Conservation (phyloP, 495 filamentous ascomycete genomes). For the Aspergillus campestris region DNA sequence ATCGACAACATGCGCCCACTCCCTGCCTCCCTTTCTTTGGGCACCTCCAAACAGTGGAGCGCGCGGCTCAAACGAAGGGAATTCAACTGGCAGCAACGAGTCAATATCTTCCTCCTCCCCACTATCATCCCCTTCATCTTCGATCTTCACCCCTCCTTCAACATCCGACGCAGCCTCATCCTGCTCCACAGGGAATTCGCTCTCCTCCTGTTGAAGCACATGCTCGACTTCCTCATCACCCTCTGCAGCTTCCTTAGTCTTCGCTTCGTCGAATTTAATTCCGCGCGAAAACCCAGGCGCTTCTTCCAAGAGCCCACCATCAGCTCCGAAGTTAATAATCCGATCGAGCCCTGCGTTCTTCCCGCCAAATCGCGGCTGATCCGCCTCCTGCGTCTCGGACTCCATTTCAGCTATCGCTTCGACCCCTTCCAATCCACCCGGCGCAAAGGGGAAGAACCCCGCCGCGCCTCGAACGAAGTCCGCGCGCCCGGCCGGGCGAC, state of each 20-base stretch:
- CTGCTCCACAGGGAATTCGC: conserved; percentile 23
- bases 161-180: conserved; percentile 21
- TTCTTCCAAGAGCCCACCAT: conserved; percentile 70
- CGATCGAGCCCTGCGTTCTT: conserved; percentile 52
- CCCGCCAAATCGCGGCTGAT: conserved; percentile 35
- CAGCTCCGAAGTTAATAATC: conserved; percentile 69
- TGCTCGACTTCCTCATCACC: conserved; percentile 66
- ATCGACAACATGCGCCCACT: conserved; percentile 98
- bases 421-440: conserved; percentile 84
- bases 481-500: conserved; percentile 78
- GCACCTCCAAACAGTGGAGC: conserved; percentile 62
- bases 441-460: conserved; percentile 93
- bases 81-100: conserved; percentile 82
- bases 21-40: conserved; percentile 63
- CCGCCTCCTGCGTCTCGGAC: conserved; percentile 43
- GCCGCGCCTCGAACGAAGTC: conserved; percentile 94
- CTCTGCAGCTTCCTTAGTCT: conserved; percentile 44
- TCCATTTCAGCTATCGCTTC: conserved; percentile 71
- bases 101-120: conserved; percentile 77
- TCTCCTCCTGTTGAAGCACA: conserved; percentile 61
- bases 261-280: conserved; percentile 60
- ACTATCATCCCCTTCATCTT: conserved; percentile 44
- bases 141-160: conserved; percentile 36
- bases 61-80: conserved; percentile 84
- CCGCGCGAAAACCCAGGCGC: conserved; percentile 80